Base-by-base conservation (phyloP, 192 early-diverging fungal species). In the Obelidium mucronatum region DNA sequence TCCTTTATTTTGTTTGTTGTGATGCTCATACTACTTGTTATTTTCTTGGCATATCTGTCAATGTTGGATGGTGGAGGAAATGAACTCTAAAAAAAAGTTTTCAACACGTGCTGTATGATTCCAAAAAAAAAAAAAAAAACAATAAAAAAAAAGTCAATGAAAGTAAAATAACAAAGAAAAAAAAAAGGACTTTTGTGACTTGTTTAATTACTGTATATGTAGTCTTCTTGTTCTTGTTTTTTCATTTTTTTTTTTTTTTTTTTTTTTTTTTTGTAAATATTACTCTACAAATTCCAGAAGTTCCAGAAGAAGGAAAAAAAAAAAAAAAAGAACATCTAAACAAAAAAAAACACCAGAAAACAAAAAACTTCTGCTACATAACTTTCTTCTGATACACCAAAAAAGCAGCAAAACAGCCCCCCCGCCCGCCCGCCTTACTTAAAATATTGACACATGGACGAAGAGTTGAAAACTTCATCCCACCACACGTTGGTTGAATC, bases 11-110 rank as follows among this genome's bases (percentile, higher is more conserved):
- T 60, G 8, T 33, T 60, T 60, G 11, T 60, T 60, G 40, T 8
- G 11, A 13, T n/a, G 22, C n/a, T 22, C 42, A 17, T 70, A 33
- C 31, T 8, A 8, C 35, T 77, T 48, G 39, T 66, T 28, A 34
- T 77, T 22, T 71, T 80, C n/a, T 26, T 80, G 30, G 22, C 64
- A 67, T 80, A 76, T 53, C 33, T 79, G 64, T 13, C 48, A 13
- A 26, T 75, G 61, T 2, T 63, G 15, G 66, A 76, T 60, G 67
- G 69, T 17, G 79, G 70, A 26, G 69, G 52, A 26, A 37, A 67
- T n/a, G 78, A 80, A n/a, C 78, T 79, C 26, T 79, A 53, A 63
- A 59, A 36, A 31, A 66, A 24, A 17, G 19, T 19, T 66, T 2
- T 30, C 11, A 60, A 60, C 22, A 28, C 58, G 33, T 19, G 58